Evolutionary conservation across 495 filamentous ascomycete genomes (phyloP).

Genomic region (Neurospora sublineolata): DNA sequence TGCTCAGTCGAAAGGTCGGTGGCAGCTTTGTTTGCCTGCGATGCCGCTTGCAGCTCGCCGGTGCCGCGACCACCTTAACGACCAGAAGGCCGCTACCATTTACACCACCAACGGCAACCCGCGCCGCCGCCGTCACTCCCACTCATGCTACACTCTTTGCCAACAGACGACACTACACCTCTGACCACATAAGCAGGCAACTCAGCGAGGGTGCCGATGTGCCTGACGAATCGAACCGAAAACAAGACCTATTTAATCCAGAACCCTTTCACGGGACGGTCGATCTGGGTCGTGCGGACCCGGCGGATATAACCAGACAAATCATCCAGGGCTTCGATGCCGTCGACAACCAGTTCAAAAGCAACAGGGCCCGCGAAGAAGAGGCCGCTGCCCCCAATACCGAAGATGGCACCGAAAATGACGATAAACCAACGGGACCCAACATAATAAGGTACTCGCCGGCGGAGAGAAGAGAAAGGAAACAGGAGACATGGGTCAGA

Average conservation of each 20-base stretch:
- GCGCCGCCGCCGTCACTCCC: background rate
- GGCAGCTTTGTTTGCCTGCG: conserved; percentile 36
- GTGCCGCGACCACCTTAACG: conserved; percentile 7
- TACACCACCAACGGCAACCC: background rate
- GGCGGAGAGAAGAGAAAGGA: background rate
- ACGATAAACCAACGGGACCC: background rate
- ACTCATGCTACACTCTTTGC: background rate
- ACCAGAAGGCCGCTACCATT: background rate
- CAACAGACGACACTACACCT: background rate
- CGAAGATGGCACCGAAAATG: background rate
- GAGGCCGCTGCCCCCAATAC: background rate
- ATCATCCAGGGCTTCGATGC: background rate
- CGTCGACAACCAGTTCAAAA: background rate
- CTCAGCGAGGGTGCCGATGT: background rate
- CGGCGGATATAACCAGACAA: background rate
- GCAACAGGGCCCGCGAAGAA: background rate
- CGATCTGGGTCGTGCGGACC: background rate
- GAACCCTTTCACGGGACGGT: background rate
- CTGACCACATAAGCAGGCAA: background rate
- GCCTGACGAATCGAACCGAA: background rate
- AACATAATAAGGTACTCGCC: background rate
- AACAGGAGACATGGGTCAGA: background rate
- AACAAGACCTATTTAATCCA: background rate
- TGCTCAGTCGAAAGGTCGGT: conserved; percentile 30
- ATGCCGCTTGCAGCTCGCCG: conserved; percentile 31